A percentile compares a stretch with the other conserved stretches of the same genome.
These are phyloP conservation scores for Yarrowia deformans DNA, from an alignment of 805 yeast genomes.

Conservation along the genomic window DNA sequence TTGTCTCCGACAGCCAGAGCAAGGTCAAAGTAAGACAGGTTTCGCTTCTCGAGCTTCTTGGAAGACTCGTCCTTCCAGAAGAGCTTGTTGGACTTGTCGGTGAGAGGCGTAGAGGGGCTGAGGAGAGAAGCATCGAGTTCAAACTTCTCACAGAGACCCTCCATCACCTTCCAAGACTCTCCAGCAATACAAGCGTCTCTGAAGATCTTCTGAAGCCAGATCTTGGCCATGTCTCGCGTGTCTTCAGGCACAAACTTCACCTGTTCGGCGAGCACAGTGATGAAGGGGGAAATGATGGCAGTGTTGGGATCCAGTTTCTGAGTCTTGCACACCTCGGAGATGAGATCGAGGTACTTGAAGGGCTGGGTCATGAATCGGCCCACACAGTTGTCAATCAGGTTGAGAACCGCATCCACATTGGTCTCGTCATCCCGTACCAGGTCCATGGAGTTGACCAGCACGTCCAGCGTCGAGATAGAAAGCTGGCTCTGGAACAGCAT, in stretches of 20 bases:
- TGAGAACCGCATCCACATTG: slow-evolving; percentile 44
- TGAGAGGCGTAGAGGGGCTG: background rate
- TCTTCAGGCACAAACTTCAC: slow-evolving; percentile 57
- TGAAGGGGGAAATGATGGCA: slow-evolving; percentile 61
- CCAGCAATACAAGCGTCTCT: slow-evolving; percentile 63
- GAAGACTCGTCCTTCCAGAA: slow-evolving; percentile 12
- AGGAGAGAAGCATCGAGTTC: background rate
- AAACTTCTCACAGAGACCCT: slow-evolving; percentile 27
- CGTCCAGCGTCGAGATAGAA: slow-evolving; percentile 19
- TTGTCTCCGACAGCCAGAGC: slow-evolving; percentile 24
- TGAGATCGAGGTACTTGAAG: slow-evolving; percentile 78
- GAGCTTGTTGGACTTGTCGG: slow-evolving; percentile 20
- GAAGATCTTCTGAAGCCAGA: slow-evolving; percentile 62
- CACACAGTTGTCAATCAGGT: slow-evolving; percentile 75
- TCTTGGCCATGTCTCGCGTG: slow-evolving; percentile 46
- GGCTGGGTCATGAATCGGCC: slow-evolving; percentile 77
- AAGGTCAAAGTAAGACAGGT: slow-evolving; percentile 33
- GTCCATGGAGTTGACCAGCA: slow-evolving; percentile 33
- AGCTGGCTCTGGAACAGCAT: slow-evolving; percentile 32
- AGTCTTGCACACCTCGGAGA: slow-evolving; percentile 45
- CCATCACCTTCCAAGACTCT: slow-evolving; percentile 55
- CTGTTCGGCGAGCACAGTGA: slow-evolving; percentile 71
- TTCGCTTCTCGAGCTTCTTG: slow-evolving; percentile 6
- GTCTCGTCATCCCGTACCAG: slow-evolving; percentile 1
- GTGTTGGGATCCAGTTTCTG: slow-evolving; percentile 46